Evolutionary conservation across 2,329 filamentous ascomycete species (phyloP).

Genomic region (Mariannaea elegans): DNA sequence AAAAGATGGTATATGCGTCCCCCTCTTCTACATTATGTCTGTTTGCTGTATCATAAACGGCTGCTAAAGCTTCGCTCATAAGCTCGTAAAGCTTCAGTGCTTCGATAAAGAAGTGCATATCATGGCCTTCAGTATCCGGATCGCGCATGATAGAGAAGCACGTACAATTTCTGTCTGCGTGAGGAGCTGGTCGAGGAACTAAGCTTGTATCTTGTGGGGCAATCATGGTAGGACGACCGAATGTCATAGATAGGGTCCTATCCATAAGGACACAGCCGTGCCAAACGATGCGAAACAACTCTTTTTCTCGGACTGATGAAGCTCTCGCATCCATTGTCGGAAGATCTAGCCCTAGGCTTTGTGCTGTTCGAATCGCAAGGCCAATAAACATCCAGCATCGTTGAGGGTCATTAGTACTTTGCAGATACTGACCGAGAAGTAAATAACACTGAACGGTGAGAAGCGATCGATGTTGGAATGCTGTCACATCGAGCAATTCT

Average conservation of each 20-base stretch:
- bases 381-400: neutral
- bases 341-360: neutral
- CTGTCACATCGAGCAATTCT: neutral
- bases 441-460: neutral
- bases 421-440: neutral
- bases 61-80: neutral
- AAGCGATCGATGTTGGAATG: neutral
- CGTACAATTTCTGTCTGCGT: neutral
- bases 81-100: conserved; percentile 1
- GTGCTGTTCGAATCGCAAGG: neutral
- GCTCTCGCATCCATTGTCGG: neutral
- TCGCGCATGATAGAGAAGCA: neutral
- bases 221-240: neutral
- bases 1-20: neutral
- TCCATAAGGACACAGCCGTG: conserved; percentile 3
- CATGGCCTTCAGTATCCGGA: neutral
- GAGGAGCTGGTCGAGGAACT: neutral
- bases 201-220: neutral
- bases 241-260: neutral
- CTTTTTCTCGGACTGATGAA: neutral
- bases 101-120: neutral
- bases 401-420: neutral
- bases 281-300: neutral
- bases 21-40: neutral
- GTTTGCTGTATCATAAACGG: neutral